Evolutionary conservation across 805 yeast genomes (phyloP), one percentile per base, ranked within the genome.

Genomic region (Blastobotrys robertii): DNA sequence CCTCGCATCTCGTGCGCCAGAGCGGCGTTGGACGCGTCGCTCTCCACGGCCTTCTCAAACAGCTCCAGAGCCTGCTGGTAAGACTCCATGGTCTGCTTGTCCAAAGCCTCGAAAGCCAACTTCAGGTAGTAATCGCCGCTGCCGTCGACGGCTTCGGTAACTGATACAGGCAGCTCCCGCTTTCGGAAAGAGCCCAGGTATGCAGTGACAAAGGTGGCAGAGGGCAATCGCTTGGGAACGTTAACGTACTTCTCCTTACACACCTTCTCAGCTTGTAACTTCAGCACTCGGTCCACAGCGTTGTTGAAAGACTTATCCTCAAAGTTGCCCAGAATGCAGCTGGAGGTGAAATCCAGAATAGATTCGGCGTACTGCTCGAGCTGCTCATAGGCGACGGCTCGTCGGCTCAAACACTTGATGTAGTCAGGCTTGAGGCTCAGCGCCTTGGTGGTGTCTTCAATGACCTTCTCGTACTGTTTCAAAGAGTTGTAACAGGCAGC

Each of bases 401-500:
- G 82, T 67, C 99, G 85, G 56, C 85, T 69, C 49, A 87, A 70
- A 64, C 97, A 92, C 69, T 92, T 92, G 56, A 84, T 69, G 67
- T 92, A 90, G 60, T 83, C 90, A 9, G 95, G 95, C 62, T 86
- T 83, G 56, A 90, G 67, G 55, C 78, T 73, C 56, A 92, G 73
- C 25, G 97, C 98, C 48, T 73, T 74, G 14, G 95, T 77, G 44
- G 96, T 83, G 62, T 87, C 96, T 53, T 78, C 84, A 50, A 92
- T 73, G 38, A 88, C 95, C 60, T 86, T 81, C 54, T 84, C 86
- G 60, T 77, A 79, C 49, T 87, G 76, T 50, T 79, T 76, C 52
- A 84, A 69, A 7, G 94, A 85, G 41, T 88, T 83, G 66, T 84
- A 84, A 66, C 96, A 90, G 12, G 98, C 98, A 25, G 97, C 87